Conservation (phyloP, 1,284 basidiomycete genomes). For the Lentinus polychrous region DNA sequence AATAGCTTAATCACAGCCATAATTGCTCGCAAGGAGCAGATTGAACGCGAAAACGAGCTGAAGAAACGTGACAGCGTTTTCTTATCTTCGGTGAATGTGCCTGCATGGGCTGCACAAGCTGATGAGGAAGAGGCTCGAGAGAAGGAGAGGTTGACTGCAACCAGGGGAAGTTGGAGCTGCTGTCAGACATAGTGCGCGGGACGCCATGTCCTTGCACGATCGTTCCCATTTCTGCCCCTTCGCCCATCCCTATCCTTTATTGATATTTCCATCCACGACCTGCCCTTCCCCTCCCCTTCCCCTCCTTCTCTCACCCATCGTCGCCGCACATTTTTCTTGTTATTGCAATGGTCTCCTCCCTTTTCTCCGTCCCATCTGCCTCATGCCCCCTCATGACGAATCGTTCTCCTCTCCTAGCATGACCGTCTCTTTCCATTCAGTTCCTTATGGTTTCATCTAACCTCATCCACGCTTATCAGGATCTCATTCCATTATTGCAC, state of each 20-base stretch:
- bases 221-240: constrained; percentile 9
- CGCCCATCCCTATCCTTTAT: constrained; percentile 5
- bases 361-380: constrained; percentile 3
- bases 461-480: neutral
- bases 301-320: constrained; percentile 5
- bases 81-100: constrained; percentile 52
- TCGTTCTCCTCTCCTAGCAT: constrained; percentile 9
- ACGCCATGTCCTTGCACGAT: constrained; percentile 7
- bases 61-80: constrained; percentile 77
- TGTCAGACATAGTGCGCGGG: constrained; percentile 39
- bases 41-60: constrained; percentile 71
- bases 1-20: constrained; percentile 70
- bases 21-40: constrained; percentile 67
- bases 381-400: constrained; percentile 5
- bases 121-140: constrained; percentile 72
- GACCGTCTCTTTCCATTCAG: neutral
- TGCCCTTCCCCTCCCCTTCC: neutral
- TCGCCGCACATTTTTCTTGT: constrained; percentile 3
- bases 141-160: constrained; percentile 45
- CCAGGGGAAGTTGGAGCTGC: constrained; percentile 54
- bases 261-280: constrained; percentile 2
- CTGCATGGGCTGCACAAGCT: constrained; percentile 71
- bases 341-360: constrained; percentile 8
- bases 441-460: neutral
- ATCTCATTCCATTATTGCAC: constrained; percentile 7